These are phyloP conservation scores for Groenewaldozyma tartarivorans DNA, from an alignment of 805 yeast species.

Conservation along the genomic window DNA sequence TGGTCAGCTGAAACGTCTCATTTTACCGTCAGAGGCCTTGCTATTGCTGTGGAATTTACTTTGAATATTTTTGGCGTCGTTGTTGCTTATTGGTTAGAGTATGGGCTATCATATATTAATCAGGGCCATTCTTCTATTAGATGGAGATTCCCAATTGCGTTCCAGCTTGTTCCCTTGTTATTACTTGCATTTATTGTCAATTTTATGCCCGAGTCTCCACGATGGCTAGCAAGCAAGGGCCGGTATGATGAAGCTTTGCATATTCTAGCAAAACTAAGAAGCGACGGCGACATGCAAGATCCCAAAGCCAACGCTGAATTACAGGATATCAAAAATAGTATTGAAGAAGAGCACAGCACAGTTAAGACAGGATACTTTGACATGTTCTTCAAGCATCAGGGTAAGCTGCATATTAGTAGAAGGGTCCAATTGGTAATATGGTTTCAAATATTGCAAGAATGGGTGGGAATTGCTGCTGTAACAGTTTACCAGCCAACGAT, in stretches of 20 bases:
- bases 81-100: constrained; percentile 50
- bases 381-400: constrained; percentile 8
- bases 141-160: constrained; percentile 15
- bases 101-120: constrained; percentile 11
- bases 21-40: no score
- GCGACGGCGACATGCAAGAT: constrained; percentile 9
- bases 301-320: constrained; percentile 8
- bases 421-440: constrained; percentile 22
- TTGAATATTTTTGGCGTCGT: constrained; percentile 48
- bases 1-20: no score
- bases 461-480: no score
- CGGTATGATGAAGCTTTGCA: constrained; percentile 7
- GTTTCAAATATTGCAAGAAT: constrained; percentile 31
- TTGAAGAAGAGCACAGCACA: constrained; percentile 6
- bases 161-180: constrained; percentile 13
- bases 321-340: constrained; percentile 8
- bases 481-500: no score
- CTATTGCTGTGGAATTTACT: constrained; percentile 54
- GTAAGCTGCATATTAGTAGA: constrained; percentile 7
- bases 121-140: constrained; percentile 13
- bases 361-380: constrained; percentile 9
- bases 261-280: constrained; percentile 11
- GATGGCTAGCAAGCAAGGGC: constrained; percentile 10
- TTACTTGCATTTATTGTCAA: constrained; percentile 6
- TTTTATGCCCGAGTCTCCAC: constrained; percentile 17